Percentiles rank a stretch among this genome's conserved stretches.
Evolutionary conservation across 2,329 filamentous ascomycete species (phyloP).

Genomic region (Teratosphaeria nubilosa): DNA sequence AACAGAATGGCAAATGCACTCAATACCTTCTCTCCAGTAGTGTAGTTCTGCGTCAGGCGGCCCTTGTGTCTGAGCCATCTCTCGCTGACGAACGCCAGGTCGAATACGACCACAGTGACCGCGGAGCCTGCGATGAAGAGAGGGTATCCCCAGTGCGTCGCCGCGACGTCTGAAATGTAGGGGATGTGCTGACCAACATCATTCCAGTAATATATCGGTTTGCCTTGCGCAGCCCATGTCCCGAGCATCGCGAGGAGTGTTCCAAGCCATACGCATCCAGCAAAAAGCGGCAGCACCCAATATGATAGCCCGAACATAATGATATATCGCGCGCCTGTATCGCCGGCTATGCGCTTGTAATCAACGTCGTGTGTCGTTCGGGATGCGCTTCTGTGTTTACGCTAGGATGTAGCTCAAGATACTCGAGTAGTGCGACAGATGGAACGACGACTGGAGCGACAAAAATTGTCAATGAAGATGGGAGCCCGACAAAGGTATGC

Average conservation of each 20-base stretch:
- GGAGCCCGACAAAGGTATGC: neutral
- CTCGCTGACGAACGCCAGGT: constrained; percentile 70
- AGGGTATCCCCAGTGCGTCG: constrained; percentile 52
- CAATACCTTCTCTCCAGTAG: constrained; percentile 52
- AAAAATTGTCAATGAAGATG: neutral
- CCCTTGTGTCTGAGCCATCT: constrained; percentile 76
- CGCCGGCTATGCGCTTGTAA: neutral
- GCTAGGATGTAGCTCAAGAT: neutral
- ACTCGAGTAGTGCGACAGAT: neutral
- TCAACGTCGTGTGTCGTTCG: neutral
- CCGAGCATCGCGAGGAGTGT: constrained; percentile 61
- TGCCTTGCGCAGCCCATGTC: constrained; percentile 54
- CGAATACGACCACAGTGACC: constrained; percentile 68
- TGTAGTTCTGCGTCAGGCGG: constrained; percentile 65
- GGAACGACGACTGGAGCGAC: neutral
- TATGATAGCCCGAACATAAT: constrained; percentile 37
- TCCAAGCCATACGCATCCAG: constrained; percentile 52
- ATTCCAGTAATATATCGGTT: constrained; percentile 54
- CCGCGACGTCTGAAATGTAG: constrained; percentile 45
- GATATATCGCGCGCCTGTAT: neutral
- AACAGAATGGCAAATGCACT: constrained; percentile 52
- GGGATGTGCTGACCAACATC: constrained; percentile 48
- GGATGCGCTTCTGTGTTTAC: too few relatives aligned
- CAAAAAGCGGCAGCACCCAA: constrained; percentile 59
- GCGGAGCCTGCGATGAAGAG: constrained; percentile 65